Base-by-base conservation (phyloP, 352 stramenopile species). In the Pythium biforme region DNA sequence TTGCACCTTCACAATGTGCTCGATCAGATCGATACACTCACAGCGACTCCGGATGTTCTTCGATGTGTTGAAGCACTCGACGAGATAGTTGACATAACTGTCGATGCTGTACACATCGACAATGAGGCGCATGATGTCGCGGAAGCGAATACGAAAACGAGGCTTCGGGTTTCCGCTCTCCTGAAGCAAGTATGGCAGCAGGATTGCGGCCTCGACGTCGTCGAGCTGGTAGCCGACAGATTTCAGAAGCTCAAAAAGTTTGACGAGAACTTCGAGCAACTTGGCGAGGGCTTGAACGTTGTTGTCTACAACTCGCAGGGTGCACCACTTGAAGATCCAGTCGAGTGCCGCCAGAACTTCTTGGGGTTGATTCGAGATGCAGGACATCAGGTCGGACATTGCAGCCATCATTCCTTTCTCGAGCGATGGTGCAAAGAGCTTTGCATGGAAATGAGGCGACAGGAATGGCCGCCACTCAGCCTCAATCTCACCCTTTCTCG, bases 1-100 rank as follows among this genome's bases (percentile, higher is more conserved):
- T 22, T 88, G 73, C 14, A 64, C 67, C 14, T 77, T 76, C 12
- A 90, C 79, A 40, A 95, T 87, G 34, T 83, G 87, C 69, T 94
- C 85, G 15, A 94, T 65, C 37, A 93, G 52, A 60, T 93, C 83
- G 25, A 95, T 89, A 61, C 87, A 95, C 51, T 92, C 85, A 43
- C 79, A 92, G 15, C 85, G 79, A 51, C 85, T 96, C 40, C 92
- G 91, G 65, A 86, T 92, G 61, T 94, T 95, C 67, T 94, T 95
- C 11, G 81, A 91, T 12, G 68, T 77, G 39, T 80, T 92, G 55
- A 95, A 87, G 66, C 87, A 92, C n/a, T 94, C 87, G 27, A 85
- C 71, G 23, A 95, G 66, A 60, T 82, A 94, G 26, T 66, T 59
- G 1, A 87, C 71, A 52, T 92, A 92, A 55, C 87, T 93, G 20